Base-by-base conservation (phyloP, 371 early-diverging fungal genomes). In the Parasitella parasitica region DNA sequence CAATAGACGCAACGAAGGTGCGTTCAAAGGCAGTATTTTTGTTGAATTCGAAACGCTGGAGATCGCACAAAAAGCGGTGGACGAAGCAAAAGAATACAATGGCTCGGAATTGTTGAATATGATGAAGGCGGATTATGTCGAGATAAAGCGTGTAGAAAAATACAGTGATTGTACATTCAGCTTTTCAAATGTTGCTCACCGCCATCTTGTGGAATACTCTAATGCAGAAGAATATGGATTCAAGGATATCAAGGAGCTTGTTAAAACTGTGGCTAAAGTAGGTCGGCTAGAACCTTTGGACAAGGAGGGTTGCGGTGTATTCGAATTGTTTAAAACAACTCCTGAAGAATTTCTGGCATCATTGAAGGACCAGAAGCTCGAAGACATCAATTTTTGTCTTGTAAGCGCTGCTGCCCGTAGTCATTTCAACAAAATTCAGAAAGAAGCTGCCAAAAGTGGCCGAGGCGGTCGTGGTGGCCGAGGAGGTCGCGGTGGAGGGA, bases 1-100 rank as follows among this genome's bases (percentile, higher is more conserved):
- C 16, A 69, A 70, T 16, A 39, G 46, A 20, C 43, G 43, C 12
- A 18, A 43, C 4, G 61, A 63, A 18, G 64, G 69, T 24, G 18
- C 6, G 5, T 69, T 69, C 39, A 69, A 69, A 67, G 81, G 81
- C 12, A 80, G 81, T 59, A 67, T 77, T 15, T 80, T 80, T 66
- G 70, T 80, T 30, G 81, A 80, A 61, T 80, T 67, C 41, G 81
- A 80, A 34, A 66, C 38, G 2, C 51, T 58, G 1, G 76, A 72
- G 4, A 59, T 69, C 7, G 81, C 71, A 8, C 39, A 73, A 27
- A 51, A 58, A 4, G 70, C 66, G 1, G 70, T 67, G 2, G 55
- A 50, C 0, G 63, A 69, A 39, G 54, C 66, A 5, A 59, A 53
- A 3, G 57, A 66, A 49, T 78, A 57, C 39, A 43, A 66, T 7